These are phyloP conservation scores for Amborella trichopoda DNA, from an alignment of 164 flowering plant genomes.

Conservation along the genomic window DNA sequence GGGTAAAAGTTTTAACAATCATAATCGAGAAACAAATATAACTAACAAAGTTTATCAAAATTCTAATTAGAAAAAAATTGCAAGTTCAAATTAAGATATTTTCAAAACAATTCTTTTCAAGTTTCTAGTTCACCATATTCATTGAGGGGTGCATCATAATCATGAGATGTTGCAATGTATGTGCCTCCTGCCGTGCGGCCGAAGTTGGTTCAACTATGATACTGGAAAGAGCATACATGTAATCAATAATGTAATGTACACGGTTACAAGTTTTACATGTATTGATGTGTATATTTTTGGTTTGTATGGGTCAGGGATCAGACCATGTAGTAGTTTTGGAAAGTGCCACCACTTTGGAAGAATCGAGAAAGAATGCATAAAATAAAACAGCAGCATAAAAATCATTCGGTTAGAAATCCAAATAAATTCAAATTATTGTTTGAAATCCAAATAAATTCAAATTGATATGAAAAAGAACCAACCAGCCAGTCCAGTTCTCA, in stretches of 20 bases:
- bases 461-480: conserved; percentile 1
- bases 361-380: too few species aligned
- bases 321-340: conserved; percentile 69
- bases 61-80: too few species aligned
- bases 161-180: conserved; percentile 3
- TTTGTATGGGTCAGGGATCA: neutral
- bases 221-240: neutral
- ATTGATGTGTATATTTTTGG: too few species aligned
- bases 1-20: too few species aligned
- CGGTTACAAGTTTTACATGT: too few species aligned
- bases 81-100: too few species aligned
- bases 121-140: conserved; percentile 1
- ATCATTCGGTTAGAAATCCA: too few species aligned
- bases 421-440: too few species aligned
- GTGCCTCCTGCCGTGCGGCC: conserved; percentile 7
- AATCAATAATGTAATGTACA: neutral
- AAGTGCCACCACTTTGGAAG: conserved; percentile 43
- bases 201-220: conserved; percentile 8
- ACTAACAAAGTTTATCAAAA: too few species aligned
- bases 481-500: conserved; percentile 63
- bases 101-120: too few species aligned
- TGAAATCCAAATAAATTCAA: neutral
- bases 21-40: too few species aligned
- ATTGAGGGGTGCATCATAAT: conserved; percentile 7
- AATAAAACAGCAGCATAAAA: neutral